A percentile compares a stretch with the other conserved stretches of the same genome.
These are phyloP conservation scores for Rhododendron henanense DNA, from an alignment of 148 eudicot species.

Conservation along the genomic window DNA sequence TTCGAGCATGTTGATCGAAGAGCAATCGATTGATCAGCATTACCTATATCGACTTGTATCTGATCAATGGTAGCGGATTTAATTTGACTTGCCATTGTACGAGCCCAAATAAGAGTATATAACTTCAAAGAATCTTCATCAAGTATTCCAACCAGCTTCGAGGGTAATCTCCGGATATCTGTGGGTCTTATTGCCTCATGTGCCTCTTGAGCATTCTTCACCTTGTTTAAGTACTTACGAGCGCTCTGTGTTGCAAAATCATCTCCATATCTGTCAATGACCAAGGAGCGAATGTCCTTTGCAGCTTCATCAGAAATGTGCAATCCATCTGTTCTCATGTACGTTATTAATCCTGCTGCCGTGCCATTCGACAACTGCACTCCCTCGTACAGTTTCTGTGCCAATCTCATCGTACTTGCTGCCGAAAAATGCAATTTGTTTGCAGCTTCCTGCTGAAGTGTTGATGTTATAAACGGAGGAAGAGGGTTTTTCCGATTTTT, in stretches of 20 bases:
- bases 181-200: conserved; percentile 99
- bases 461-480: conserved; percentile 82
- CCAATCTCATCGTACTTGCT: conserved; percentile 80
- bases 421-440: conserved; percentile 72
- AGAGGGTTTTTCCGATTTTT: conserved; percentile 65
- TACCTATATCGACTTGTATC: conserved; percentile 73
- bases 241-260: conserved; percentile 48
- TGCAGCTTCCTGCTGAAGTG: conserved; percentile 99
- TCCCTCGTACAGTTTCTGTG: conserved; percentile 96
- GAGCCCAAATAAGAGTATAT: conserved; percentile 89
- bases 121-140: conserved; percentile 79
- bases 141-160: conserved; percentile 54
- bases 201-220: conserved; percentile 98
- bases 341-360: conserved; percentile 79
- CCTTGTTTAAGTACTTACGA: conserved; percentile 78
- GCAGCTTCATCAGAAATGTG: conserved; percentile 78
- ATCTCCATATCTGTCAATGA: conserved; percentile 68
- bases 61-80: conserved; percentile 60
- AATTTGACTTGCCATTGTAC: conserved; percentile 95
- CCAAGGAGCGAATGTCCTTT: conserved; percentile 52
- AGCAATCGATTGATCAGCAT: conserved; percentile 43
- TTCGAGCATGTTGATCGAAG: conserved; percentile 68
- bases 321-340: conserved; percentile 95
- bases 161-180: conserved; percentile 65
- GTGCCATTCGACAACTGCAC: conserved; percentile 54